Conservation (phyloP, 352 stramenopile species). For the Phytophthora rubi region DNA sequence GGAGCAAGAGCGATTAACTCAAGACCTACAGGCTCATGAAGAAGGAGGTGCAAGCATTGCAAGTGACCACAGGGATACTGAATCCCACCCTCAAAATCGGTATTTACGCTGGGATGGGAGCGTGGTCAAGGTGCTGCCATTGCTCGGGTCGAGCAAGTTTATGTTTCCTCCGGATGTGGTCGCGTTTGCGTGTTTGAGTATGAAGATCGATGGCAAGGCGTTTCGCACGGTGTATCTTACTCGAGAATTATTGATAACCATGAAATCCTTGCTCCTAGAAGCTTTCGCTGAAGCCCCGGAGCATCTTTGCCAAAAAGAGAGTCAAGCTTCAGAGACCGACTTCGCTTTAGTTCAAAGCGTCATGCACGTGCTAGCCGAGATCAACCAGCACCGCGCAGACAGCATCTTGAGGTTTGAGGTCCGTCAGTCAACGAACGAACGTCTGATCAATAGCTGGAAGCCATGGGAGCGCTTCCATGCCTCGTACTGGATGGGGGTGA, state of each 20-base stretch:
- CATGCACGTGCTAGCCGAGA: conserved; percentile 11
- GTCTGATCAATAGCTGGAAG: conserved; percentile 65
- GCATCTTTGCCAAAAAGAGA: not conserved
- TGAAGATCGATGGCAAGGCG: conserved; percentile 18
- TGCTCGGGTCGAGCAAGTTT: conserved; percentile 25
- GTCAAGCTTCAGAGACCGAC: not conserved
- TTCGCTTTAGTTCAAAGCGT: conserved; percentile 17
- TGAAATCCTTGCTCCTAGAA: conserved; percentile 33
- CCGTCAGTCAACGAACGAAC: conserved; percentile 50
- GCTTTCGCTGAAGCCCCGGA: not conserved
- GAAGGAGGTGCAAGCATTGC: conserved; percentile 19
- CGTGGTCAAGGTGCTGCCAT: conserved; percentile 44
- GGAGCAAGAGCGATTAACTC: conserved; percentile 54
- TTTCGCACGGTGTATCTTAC: conserved; percentile 55
- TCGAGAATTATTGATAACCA: conserved; percentile 25
- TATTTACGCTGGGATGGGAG: conserved; percentile 38
- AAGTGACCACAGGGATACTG: conserved; percentile 2
- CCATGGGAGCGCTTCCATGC: conserved; percentile 61
- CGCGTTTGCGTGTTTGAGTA: conserved; percentile 45
- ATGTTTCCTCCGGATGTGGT: conserved; percentile 37
- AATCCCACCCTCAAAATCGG: conserved; percentile 9
- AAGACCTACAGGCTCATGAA: conserved; percentile 51
- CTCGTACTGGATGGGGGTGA: conserved; percentile 46
- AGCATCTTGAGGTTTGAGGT: conserved; percentile 42
- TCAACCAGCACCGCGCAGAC: conserved; percentile 3